Percentiles rank a stretch among this genome's conserved stretches.
Evolutionary conservation across 352 stramenopile species (phyloP).

Genomic region (Globisporangium mamillatum): DNA sequence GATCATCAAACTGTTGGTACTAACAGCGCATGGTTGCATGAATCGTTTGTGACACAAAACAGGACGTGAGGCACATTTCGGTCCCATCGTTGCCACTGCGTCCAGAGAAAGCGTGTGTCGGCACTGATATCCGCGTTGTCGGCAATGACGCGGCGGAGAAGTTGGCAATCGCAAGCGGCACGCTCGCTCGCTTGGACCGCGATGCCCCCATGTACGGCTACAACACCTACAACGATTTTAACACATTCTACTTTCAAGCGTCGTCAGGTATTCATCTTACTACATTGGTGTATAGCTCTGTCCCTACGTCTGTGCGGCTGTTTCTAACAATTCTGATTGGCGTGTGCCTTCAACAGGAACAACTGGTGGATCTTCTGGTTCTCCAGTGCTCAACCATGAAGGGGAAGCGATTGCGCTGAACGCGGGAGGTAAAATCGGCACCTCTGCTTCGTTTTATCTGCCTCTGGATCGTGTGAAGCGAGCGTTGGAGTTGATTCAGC

Average conservation of each 20-base stretch:
- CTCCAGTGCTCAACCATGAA: slow-evolving; percentile 84
- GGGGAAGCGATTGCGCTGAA: slow-evolving; percentile 91
- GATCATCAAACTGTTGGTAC: not conserved
- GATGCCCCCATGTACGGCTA: slow-evolving; percentile 87
- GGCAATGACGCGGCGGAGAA: slow-evolving; percentile 93
- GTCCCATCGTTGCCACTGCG: slow-evolving; percentile 75
- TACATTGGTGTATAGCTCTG: slow-evolving; percentile 10
- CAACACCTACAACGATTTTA: slow-evolving; percentile 93
- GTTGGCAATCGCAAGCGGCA: slow-evolving; percentile 88
- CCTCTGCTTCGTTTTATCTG: slow-evolving; percentile 89
- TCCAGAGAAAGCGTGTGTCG: slow-evolving; percentile 86
- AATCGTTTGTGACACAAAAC: not conserved
- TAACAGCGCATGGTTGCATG: not conserved
- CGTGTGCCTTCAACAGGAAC: slow-evolving; percentile 29
- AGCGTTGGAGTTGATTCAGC: slow-evolving; percentile 79
- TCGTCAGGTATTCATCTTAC: slow-evolving; percentile 47
- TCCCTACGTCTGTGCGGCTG: no score
- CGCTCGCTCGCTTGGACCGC: slow-evolving; percentile 89
- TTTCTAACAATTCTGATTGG: not conserved
- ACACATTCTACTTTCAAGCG: slow-evolving; percentile 93
- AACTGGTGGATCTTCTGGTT: slow-evolving; percentile 86
- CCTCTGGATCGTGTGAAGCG: slow-evolving; percentile 87
- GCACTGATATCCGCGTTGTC: slow-evolving; percentile 91
- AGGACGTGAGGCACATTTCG: slow-evolving; percentile 85
- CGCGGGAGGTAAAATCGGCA: slow-evolving; percentile 85